These are phyloP conservation scores for Zangia roseola DNA, from an alignment of 768 basidiomycete species.

Conservation along the genomic window DNA sequence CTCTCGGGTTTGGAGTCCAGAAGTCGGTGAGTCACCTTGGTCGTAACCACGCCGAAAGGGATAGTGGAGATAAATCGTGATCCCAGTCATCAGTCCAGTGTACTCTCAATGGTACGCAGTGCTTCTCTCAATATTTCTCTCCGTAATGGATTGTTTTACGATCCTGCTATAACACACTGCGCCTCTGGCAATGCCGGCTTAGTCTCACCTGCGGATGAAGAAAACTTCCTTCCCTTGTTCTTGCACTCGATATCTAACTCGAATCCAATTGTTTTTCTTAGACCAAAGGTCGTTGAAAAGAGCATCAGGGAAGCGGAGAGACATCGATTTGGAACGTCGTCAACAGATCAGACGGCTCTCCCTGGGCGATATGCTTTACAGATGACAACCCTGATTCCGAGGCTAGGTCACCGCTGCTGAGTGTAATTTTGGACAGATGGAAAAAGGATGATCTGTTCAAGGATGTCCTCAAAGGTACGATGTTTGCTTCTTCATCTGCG, in stretches of 20 bases:
- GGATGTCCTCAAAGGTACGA: slow-evolving; percentile 22
- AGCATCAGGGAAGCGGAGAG: not conserved
- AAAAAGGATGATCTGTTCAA: slow-evolving; percentile 12
- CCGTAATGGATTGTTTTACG: too few relatives aligned
- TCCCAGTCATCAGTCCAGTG: too few relatives aligned
- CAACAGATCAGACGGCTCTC: slow-evolving; percentile 5
- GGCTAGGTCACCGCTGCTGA: slow-evolving; percentile 17
- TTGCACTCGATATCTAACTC: slow-evolving; percentile 9
- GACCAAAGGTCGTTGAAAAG: slow-evolving; percentile 10
- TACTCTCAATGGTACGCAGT: not conserved
- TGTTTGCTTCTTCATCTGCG: not conserved
- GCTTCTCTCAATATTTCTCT: too few relatives aligned
- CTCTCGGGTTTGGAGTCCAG: too few relatives aligned
- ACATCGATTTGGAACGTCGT: slow-evolving; percentile 22
- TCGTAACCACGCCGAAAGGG: too few relatives aligned
- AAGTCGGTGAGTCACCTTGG: too few relatives aligned
- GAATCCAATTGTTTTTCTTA: slow-evolving; percentile 20
- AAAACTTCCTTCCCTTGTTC: slow-evolving; percentile 22
- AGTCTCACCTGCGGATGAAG: slow-evolving; percentile 12
- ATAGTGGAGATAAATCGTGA: too few relatives aligned
- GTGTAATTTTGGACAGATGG: slow-evolving; percentile 14
- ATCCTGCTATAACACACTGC: too few relatives aligned
- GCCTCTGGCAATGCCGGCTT: slow-evolving; percentile 18
- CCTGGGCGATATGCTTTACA: slow-evolving; percentile 24
- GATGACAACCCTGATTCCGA: slow-evolving; percentile 12